Evolutionary conservation across 2,329 filamentous ascomycete species (phyloP), one percentile per base, ranked within the genome.

Genomic region (Bimuria novae-zelandiae): DNA sequence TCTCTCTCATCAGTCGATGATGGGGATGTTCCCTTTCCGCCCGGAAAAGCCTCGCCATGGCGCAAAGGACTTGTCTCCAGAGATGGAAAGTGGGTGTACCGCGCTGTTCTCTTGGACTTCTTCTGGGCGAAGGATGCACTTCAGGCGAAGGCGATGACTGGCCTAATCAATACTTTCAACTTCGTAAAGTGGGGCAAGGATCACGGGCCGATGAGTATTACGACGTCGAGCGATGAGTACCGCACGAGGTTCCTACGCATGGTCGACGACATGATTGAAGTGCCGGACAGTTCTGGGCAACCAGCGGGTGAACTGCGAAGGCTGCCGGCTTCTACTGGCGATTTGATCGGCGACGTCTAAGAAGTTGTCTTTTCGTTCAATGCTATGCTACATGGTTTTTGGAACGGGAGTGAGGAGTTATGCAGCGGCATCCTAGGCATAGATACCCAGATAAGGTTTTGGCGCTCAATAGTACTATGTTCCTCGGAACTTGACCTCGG

Each of bases 41-140:
- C 56, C 4, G 70, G 68, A 39, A 67, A 44, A 59, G 62, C 41
- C 37, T 71, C 68, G 4, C 74, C 74, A 5, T 91, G 88, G 88
- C 78, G 87, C 10, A 80, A 76, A 0, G 88, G 88, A 0, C 64
- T 90, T 0, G 60, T 72, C 0, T 88, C 86, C 8, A 76, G 79
- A 0, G 84, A 89, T 62, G 83, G 83, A 0, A 83, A 84, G 60
- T 88, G 86, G 78, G 76, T 86, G 11, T 91, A 89, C 63, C 81
- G 88, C 2, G 85, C 82, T 3, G 81, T 86, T 0, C 73, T 91
- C 12, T 76, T 91, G 29, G 89, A 91, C 70, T 91, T 92, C 73
- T 90, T 91, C 76, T 91, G 88, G 88, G 84, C 87, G 0, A 89
- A 88, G 71, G 87, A 90, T 70, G 87, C 86, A 60, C 62, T 86